Percentiles rank a stretch among this genome's conserved stretches.
These are phyloP conservation scores for Mycena olivaceomarginata DNA, from an alignment of 768 basidiomycete species.

Conservation along the genomic window DNA sequence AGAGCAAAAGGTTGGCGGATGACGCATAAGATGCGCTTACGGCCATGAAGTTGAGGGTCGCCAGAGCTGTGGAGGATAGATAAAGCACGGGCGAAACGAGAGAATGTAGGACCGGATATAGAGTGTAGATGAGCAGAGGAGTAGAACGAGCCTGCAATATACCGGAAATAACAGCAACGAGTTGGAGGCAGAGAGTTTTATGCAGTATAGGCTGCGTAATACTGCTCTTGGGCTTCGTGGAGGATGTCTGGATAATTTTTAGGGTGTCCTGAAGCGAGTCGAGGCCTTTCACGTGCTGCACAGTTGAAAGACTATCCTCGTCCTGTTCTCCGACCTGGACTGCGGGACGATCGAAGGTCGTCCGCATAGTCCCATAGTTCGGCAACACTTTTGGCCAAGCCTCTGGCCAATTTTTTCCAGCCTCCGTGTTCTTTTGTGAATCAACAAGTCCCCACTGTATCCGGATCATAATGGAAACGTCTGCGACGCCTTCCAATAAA, in stretches of 20 bases:
- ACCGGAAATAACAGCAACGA: slow-evolving; percentile 82
- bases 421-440: slow-evolving; percentile 63
- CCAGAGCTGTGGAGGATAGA: slow-evolving; percentile 85
- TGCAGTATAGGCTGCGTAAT: slow-evolving; percentile 80
- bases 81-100: slow-evolving; percentile 83
- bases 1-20: slow-evolving; percentile 89
- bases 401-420: slow-evolving; percentile 81
- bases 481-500: slow-evolving; percentile 83
- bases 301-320: slow-evolving; percentile 62
- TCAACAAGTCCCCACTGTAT: slow-evolving; percentile 48
- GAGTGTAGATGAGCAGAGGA: slow-evolving; percentile 81
- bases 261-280: slow-evolving; percentile 76
- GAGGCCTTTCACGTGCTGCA: slow-evolving; percentile 83
- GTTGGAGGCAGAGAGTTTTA: slow-evolving; percentile 80
- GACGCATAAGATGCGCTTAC: slow-evolving; percentile 92
- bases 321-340: slow-evolving; percentile 41
- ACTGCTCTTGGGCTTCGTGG: slow-evolving; percentile 48
- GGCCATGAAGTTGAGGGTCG: slow-evolving; percentile 83
- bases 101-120: slow-evolving; percentile 93
- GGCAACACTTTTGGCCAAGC: slow-evolving; percentile 77
- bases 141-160: slow-evolving; percentile 85
- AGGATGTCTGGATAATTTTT: slow-evolving; percentile 64
- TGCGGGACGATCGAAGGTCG: slow-evolving; percentile 49
- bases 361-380: slow-evolving; percentile 81
- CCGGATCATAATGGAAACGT: slow-evolving; percentile 64